These are phyloP conservation scores for Sordaria brevicollis DNA, from an alignment of 495 filamentous ascomycete species.

Conservation along the genomic window DNA sequence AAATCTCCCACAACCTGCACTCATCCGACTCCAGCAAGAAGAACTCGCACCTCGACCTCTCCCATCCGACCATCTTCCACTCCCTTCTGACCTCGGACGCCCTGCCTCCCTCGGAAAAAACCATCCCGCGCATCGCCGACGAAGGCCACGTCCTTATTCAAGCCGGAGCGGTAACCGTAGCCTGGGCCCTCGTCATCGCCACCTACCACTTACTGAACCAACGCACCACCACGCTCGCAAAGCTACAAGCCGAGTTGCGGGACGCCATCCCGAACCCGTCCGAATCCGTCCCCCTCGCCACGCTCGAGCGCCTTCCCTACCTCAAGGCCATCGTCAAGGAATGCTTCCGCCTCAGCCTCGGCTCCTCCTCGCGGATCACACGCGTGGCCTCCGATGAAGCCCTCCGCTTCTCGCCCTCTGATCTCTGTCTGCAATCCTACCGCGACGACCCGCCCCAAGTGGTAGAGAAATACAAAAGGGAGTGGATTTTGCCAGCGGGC, in stretches of 20 bases:
- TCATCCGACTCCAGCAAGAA: background rate
- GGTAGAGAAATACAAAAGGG: background rate
- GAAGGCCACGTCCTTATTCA: conserved; percentile 19
- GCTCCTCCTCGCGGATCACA: conserved; percentile 28
- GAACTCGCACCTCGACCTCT: background rate
- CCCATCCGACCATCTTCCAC: conserved; percentile 21
- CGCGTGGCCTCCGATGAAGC: conserved; percentile 32
- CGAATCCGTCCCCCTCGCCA: conserved; percentile 18
- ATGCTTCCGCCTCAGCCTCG: conserved; percentile 30
- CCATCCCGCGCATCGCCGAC: conserved; percentile 17
- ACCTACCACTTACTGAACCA: conserved; percentile 21
- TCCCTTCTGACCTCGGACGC: conserved; percentile 15
- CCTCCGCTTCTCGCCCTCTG: conserved; percentile 21
- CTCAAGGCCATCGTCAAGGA: conserved; percentile 36
- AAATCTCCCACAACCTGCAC: background rate
- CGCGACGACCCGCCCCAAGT: background rate
- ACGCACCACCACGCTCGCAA: conserved; percentile 4
- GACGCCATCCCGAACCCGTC: conserved; percentile 2
- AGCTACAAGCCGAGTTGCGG: conserved; percentile 19
- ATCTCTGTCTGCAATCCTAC: background rate
- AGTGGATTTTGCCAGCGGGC: background rate
- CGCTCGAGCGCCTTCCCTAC: conserved; percentile 38
- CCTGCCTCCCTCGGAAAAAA: conserved; percentile 16
- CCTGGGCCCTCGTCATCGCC: conserved; percentile 16
- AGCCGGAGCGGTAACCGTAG: conserved; percentile 17